Evolutionary conservation across 2,329 filamentous ascomycete genomes (phyloP), one percentile per base, ranked within the genome.

Genomic region (Cercospora beticola): DNA sequence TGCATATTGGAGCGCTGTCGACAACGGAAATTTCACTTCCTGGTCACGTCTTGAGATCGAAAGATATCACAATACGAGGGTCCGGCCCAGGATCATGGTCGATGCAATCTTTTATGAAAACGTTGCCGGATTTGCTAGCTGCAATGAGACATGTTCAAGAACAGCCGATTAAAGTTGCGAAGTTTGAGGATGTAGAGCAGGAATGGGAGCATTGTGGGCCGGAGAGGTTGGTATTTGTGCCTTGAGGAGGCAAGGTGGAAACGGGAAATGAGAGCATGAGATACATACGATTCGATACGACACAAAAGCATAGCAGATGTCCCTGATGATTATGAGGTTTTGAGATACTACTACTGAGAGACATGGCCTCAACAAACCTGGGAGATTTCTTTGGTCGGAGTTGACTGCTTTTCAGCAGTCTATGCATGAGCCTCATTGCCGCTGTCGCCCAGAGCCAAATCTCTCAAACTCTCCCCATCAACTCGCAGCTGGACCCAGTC

Each of bases 401-500:
- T 31, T 31, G 30, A 31, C 30, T 31, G 30, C 6, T 31, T 6
- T 9, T 9, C 1, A 31, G 30, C 30, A 31, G 7, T 1, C 8
- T 12, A 49, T 12, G n/a, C 46, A 21, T 10, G 23, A 10, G n/a
- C 14, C 4, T 8, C 18, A 23, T 12, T 5, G 4, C 10, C 46
- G 6, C 46, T 21, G 18, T 4, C 5, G 5, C 18, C 68, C 62
- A 26, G 46, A 18, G 2, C 87, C 89, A 75, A 94, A 78, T 81
- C 86, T 89, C 30, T 78, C 81, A 94, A 76, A 0, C 81, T 86
- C 16, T 90, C 86, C 3, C 89, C 87, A 68, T 93, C 90, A 1
- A 93, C 88, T 36, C 92, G 86, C 87, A 94, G 89, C 2, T 87
- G 87, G 16, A 92, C 86, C 92, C 91, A 94, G 68, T 91, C 89